phyloP scores from a whole-genome alignment of 2,329 filamentous ascomycete species.

The Trichoderma sp. region DNA sequence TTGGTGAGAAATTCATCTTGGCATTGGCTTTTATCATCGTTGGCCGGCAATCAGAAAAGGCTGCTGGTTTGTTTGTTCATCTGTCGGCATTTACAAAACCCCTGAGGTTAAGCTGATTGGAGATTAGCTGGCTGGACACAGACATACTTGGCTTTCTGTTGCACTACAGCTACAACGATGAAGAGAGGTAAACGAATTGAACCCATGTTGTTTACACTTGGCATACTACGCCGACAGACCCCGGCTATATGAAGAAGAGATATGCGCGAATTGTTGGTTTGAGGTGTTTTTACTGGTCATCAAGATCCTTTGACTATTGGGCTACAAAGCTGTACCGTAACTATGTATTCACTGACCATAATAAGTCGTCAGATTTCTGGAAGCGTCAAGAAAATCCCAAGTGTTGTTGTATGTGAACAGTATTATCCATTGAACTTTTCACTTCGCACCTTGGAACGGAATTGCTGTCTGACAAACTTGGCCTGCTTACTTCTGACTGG shows the following conservation, averaged over 20 bases:
- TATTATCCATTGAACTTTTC: neutral
- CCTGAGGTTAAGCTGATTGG: neutral
- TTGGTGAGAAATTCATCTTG: neutral
- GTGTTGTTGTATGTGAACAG: neutral
- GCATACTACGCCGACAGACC: neutral
- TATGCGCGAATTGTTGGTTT: neutral
- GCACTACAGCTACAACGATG: neutral
- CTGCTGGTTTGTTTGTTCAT: neutral
- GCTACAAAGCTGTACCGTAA: neutral
- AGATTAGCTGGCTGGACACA: neutral
- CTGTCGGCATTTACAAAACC: neutral
- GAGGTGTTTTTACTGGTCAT: neutral
- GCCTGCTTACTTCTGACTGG: neutral
- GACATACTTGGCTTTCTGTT: neutral
- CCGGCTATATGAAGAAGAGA: neutral
- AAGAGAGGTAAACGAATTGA: neutral
- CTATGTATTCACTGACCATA: neutral
- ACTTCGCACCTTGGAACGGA: neutral
- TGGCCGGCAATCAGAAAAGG: neutral
- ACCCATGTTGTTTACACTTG: neutral
- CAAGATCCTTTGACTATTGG: neutral
- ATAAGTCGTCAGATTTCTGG: neutral
- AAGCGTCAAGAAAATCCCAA: neutral
- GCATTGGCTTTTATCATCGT: neutral
- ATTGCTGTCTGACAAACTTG: neutral